Conservation (phyloP, 2,329 filamentous ascomycete genomes). For the Penicillium sp. region DNA sequence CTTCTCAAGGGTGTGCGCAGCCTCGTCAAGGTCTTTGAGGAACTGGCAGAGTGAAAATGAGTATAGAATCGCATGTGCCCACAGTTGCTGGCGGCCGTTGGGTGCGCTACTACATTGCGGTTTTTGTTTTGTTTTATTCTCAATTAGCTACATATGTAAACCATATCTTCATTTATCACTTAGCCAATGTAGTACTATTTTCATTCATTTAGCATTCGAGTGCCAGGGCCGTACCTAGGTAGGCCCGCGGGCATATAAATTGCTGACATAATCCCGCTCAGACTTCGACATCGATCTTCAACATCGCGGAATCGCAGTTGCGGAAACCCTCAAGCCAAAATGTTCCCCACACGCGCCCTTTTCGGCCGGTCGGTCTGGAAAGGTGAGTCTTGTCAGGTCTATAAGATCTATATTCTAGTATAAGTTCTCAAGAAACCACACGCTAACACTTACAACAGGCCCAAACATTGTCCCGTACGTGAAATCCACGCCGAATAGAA, state of each 20-base stretch:
- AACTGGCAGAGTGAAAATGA: conserved; percentile 48
- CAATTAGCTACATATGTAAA: background rate
- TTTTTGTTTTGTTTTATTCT: background rate
- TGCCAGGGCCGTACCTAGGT: background rate
- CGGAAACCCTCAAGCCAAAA: conserved; percentile 39
- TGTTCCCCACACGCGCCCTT: conserved; percentile 68
- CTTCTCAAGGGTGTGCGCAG: conserved; percentile 70
- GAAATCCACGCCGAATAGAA: conserved; percentile 9
- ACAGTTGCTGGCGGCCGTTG: conserved; percentile 30
- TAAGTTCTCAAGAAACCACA: background rate
- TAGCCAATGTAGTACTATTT: background rate
- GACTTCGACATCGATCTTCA: conserved; percentile 16
- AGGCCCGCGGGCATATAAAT: background rate
- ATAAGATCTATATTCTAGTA: too few relatives aligned
- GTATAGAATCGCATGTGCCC: conserved; percentile 4
- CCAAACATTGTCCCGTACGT: conserved; percentile 70
- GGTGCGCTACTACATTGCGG: background rate
- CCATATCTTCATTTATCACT: background rate
- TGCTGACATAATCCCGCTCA: conserved; percentile 14
- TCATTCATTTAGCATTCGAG: background rate
- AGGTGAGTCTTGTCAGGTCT: conserved; percentile 52
- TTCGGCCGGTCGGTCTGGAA: conserved; percentile 83
- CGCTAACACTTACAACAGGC: conserved; percentile 45
- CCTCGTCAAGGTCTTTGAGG: conserved; percentile 67
- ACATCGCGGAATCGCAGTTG: conserved; percentile 16